Conservation (phyloP, 1,284 basidiomycete genomes). For the Phenoliferia sp. region DNA sequence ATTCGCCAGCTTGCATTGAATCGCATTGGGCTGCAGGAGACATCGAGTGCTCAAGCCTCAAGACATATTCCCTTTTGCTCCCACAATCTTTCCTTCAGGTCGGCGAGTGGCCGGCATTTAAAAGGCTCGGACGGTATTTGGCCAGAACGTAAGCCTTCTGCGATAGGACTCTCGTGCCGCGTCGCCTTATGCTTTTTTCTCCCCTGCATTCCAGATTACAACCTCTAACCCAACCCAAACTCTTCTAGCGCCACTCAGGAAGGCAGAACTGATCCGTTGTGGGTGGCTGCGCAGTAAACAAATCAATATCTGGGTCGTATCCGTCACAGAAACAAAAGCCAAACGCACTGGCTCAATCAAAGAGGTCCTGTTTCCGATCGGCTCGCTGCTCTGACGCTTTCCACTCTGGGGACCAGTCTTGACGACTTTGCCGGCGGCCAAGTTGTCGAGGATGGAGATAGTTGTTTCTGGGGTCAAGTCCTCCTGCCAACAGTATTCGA, state of each 20-base stretch:
- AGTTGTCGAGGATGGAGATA: slow-evolving; percentile 77
- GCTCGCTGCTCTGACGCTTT: slow-evolving; percentile 84
- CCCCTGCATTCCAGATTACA: not conserved
- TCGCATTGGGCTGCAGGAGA: too few relatives aligned
- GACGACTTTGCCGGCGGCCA: slow-evolving; percentile 78
- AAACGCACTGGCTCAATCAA: slow-evolving; percentile 69
- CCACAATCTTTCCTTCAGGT: too few relatives aligned
- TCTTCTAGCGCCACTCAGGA: slow-evolving; percentile 7
- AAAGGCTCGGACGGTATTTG: too few relatives aligned
- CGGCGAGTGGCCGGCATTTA: too few relatives aligned
- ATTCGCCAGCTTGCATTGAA: too few relatives aligned
- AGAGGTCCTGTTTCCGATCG: slow-evolving; percentile 62
- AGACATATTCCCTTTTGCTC: too few relatives aligned
- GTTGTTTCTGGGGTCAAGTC: slow-evolving; percentile 91
- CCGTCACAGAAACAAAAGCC: not conserved
- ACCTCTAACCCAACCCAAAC: not conserved
- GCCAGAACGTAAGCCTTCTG: too few relatives aligned
- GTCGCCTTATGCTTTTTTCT: too few relatives aligned
- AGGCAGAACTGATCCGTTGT: slow-evolving; percentile 11
- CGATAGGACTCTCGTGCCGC: too few relatives aligned
- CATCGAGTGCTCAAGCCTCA: too few relatives aligned
- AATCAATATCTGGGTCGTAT: not conserved
- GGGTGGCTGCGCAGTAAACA: not conserved
- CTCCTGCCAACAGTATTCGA: slow-evolving; percentile 57
- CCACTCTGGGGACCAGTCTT: slow-evolving; percentile 88